A percentile compares a stretch with the other conserved stretches of the same genome.
Evolutionary conservation across 768 basidiomycete genomes (phyloP).

Genomic region (Boletus vermiculosoides): DNA sequence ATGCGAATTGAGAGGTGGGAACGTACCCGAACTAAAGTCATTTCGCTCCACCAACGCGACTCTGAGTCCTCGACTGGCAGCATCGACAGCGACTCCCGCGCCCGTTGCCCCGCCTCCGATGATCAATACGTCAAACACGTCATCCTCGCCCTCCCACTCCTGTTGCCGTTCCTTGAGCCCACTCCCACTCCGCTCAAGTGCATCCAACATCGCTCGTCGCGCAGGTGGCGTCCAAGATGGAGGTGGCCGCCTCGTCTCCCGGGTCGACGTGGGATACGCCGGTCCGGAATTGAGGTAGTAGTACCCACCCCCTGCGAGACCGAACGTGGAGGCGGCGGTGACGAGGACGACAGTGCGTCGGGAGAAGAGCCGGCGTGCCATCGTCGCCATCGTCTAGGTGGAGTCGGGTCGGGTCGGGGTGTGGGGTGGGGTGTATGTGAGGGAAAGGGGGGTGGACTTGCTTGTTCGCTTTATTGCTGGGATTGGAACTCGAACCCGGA

Average conservation of each 20-base stretch:
- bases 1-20: no score
- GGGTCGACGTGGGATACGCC: constrained; percentile 60
- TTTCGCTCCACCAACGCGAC: constrained; percentile 93
- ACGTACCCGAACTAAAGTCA: constrained; percentile 82
- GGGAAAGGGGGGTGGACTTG: no score
- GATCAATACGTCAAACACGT: constrained; percentile 76
- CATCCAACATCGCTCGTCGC: constrained; percentile 60
- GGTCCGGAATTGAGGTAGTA: constrained; percentile 75
- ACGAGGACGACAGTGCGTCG: constrained; percentile 53
- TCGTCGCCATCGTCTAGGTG: neutral
- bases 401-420: no score
- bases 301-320: constrained; percentile 59
- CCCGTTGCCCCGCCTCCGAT: constrained; percentile 97
- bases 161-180: constrained; percentile 19
- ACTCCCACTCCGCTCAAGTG: constrained; percentile 35
- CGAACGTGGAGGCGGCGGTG: constrained; percentile 51
- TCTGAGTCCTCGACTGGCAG: constrained; percentile 85
- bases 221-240: constrained; percentile 78
- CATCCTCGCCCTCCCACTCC: constrained; percentile 45
- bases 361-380: constrained; percentile 36
- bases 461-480: no score
- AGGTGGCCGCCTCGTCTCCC: constrained; percentile 67
- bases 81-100: constrained; percentile 94
- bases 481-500: no score
- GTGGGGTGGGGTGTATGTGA: no score